Conservation (phyloP, 2,329 filamentous ascomycete species). For the Fusarium subglutinans region DNA sequence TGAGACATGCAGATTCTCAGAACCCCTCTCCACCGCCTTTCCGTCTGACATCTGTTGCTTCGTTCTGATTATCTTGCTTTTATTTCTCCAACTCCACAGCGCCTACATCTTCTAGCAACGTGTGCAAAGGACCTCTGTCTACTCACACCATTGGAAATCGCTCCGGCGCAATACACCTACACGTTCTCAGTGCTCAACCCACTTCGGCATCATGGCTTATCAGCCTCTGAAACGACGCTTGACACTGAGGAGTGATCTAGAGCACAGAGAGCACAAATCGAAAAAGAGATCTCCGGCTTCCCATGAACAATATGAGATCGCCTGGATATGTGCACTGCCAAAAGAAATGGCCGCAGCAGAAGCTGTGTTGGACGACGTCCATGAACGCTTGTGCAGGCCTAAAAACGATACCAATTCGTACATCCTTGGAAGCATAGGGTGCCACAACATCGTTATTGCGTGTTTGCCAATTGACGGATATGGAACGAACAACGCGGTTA, state of each 20-base stretch:
- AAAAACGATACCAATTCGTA: constrained; percentile 1
- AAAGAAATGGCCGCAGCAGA: constrained; percentile 6
- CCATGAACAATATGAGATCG: constrained; percentile 1
- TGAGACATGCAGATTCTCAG: not conserved
- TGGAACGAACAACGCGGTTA: not conserved
- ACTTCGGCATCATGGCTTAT: not conserved
- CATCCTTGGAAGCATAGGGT: not conserved
- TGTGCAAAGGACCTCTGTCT: fast-evolving
- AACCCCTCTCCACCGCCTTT: not conserved
- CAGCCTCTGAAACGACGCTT: not conserved
- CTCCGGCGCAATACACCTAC: too few relatives aligned
- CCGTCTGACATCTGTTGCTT: not conserved
- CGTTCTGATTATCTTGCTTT: too few relatives aligned
- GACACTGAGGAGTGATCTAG: fast-evolving
- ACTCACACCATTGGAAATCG: fast-evolving
- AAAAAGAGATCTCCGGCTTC: fast-evolving
- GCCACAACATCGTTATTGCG: not conserved
- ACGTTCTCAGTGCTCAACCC: not conserved
- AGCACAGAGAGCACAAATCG: not conserved
- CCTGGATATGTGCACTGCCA: constrained; percentile 15
- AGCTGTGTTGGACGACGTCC: constrained; percentile 5
- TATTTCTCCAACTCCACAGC: not conserved
- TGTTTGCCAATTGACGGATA: not conserved
- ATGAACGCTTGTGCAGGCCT: not conserved
- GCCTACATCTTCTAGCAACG: not conserved